Conservation (phyloP, 2,329 filamentous ascomycete species). For the Emericellopsis atlantica region DNA sequence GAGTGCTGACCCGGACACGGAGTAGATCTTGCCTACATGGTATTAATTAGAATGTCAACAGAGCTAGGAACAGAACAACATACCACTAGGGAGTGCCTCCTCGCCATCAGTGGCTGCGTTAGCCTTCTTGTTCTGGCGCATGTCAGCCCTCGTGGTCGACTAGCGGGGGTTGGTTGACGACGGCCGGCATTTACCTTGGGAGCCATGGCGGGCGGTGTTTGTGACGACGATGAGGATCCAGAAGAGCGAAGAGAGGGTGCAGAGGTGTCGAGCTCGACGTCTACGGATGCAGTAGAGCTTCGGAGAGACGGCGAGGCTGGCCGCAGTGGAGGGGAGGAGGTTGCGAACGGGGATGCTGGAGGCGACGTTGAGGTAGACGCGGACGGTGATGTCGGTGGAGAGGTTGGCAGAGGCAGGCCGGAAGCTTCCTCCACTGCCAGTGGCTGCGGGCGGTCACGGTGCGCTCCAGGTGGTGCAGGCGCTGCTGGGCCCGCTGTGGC, state of each 20-base stretch:
- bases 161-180: conserved; percentile 7
- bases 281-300: conserved; percentile 12
- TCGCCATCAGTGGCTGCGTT: conserved; percentile 17
- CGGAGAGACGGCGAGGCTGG: conserved; percentile 15
- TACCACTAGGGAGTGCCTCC: conserved; percentile 8
- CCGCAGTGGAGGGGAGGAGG: conserved; percentile 13
- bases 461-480: not conserved
- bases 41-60: not conserved
- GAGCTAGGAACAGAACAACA: not conserved
- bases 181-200: conserved; percentile 30
- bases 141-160: conserved; percentile 4
- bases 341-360: conserved; percentile 11
- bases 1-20: conserved; percentile 42
- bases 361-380: conserved; percentile 7
- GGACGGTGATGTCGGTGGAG: conserved; percentile 22
- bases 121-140: conserved; percentile 21
- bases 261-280: conserved; percentile 11
- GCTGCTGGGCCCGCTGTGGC: conserved; percentile 2
- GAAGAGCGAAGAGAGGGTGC: conserved; percentile 9
- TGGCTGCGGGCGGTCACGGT: conserved; percentile 3
- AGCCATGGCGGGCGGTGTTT: conserved; percentile 34
- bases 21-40: conserved; percentile 44
- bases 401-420: conserved; percentile 26
- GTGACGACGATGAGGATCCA: too few relatives aligned
- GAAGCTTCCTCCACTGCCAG: conserved; percentile 21